Percentiles rank a stretch among this genome's conserved stretches.
Evolutionary conservation across 768 basidiomycete genomes (phyloP).

Genomic region (Trametes cingulata): DNA sequence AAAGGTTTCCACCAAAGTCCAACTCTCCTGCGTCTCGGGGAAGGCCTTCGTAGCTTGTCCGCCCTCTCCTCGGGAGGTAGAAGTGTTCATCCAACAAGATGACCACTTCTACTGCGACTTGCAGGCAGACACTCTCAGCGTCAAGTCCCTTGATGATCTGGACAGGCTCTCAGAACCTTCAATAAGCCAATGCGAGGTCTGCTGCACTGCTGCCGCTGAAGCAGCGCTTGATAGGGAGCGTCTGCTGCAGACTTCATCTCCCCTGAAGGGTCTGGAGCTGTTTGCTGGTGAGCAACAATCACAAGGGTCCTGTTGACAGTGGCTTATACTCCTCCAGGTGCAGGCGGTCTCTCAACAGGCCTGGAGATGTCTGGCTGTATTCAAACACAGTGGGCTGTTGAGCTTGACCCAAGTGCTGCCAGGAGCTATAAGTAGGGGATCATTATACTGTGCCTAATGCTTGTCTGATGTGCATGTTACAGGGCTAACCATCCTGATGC

Average conservation of each 20-base stretch:
- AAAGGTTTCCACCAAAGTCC: conserved; percentile 24
- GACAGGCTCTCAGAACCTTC: not conserved
- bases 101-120: conserved; percentile 62
- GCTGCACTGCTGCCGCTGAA: not conserved
- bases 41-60: conserved; percentile 51
- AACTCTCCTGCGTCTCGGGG: conserved; percentile 50
- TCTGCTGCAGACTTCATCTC: conserved; percentile 41
- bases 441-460: not conserved
- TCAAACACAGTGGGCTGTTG: conserved; percentile 68
- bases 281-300: conserved; percentile 53
- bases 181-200: not conserved
- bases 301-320: not conserved
- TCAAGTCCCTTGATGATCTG: conserved; percentile 13
- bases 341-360: conserved; percentile 73
- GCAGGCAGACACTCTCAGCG: conserved; percentile 19
- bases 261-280: conserved; percentile 62
- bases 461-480: not conserved
- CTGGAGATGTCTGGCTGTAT: conserved; percentile 62
- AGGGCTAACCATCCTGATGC: conserved; percentile 65
- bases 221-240: conserved; percentile 21
- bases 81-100: conserved; percentile 51
- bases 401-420: conserved; percentile 64
- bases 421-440: conserved; percentile 56
- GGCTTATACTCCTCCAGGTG: conserved; percentile 44
- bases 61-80: conserved; percentile 31